Conservation (phyloP, 495 filamentous ascomycete species). For the Penicillium atrosanguineum region DNA sequence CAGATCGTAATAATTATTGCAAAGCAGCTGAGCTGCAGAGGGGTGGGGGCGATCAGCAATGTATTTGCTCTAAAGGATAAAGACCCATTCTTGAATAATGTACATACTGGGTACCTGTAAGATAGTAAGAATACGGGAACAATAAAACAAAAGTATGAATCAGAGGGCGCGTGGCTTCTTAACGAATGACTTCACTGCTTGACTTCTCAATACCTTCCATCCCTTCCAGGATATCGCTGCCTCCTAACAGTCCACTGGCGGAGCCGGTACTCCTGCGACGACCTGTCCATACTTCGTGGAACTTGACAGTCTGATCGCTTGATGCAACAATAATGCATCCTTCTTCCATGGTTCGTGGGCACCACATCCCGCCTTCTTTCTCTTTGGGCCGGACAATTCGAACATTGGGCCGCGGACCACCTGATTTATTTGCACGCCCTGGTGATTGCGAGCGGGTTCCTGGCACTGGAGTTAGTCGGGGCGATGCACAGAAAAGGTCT, state of each 20-base stretch:
- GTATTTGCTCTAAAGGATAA: slow-evolving; percentile 7
- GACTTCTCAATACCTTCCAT: slow-evolving; percentile 83
- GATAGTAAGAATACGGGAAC: slow-evolving; percentile 2
- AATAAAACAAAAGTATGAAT: slow-evolving; percentile 5
- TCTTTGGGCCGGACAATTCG: slow-evolving; percentile 34
- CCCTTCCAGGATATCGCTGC: slow-evolving; percentile 84
- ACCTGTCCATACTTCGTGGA: slow-evolving; percentile 89
- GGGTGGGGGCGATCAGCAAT: slow-evolving; percentile 16
- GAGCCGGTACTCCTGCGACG: slow-evolving; percentile 54
- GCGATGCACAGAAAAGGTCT: slow-evolving; percentile 9
- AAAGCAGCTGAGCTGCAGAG: neutral
- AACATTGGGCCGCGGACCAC: neutral
- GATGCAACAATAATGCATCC: slow-evolving; percentile 93
- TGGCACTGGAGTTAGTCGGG: neutral
- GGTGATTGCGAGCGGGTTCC: neutral
- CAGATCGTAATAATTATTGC: neutral
- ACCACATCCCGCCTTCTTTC: slow-evolving; percentile 53
- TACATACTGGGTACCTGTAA: neutral
- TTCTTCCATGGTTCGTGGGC: slow-evolving; percentile 64
- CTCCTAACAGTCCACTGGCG: slow-evolving; percentile 68
- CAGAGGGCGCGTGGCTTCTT: neutral
- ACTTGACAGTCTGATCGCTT: slow-evolving; percentile 92
- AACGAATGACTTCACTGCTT: slow-evolving; percentile 48
- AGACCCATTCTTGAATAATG: neutral
- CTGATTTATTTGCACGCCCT: neutral